Evolutionary conservation across 2,329 filamentous ascomycete genomes (phyloP), one percentile per base, ranked within the genome.

Genomic region (Beauveria sp.): DNA sequence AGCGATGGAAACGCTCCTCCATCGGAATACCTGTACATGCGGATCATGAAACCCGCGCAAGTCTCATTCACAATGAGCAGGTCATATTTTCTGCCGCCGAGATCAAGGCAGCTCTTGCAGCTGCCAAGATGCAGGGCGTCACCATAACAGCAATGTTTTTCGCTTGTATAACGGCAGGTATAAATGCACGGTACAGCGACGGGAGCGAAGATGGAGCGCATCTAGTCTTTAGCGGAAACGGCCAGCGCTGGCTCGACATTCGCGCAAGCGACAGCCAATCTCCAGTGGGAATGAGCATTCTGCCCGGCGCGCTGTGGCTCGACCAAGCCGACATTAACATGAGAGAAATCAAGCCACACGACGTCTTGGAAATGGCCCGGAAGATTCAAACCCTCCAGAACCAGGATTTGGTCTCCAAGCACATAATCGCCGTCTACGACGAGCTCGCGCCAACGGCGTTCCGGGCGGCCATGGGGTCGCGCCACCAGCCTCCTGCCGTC

Each of bases 251-350:
- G 54, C 18, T 48, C 42, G 26, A 31, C 40, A 22, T 18, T 12
- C 22, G 48, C 8, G 48, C 24, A n/a, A 55, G 38, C 5, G 42
- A 48, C 26, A 20, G 18, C 40, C 26, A 22, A 9, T 12, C 42
- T 24, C 54, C 54, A 4, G 54, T 57, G 26, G 54, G 31, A 9
- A 40, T 57, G 40, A 46, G 42, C 54, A 46, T 57, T 14, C 9
- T 57, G 26, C 54, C 54, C 6, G 54, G 54, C 54, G 54, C 24
- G 6, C 20, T 57, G 26, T 57, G 54, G 54, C 54, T 57, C 40
- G 54, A 48, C 42, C 31, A 14, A 26, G 26, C 42, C 8, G 31
- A 31, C 7, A 5, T 34, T 10, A 6, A 2, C 34, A 9, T 5
- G 6, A 22, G 7, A 3, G 1, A 24, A 9, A 1, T 5, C 16